Conservation (phyloP, 2,329 filamentous ascomycete genomes). For the Fusarium anthophilum region DNA sequence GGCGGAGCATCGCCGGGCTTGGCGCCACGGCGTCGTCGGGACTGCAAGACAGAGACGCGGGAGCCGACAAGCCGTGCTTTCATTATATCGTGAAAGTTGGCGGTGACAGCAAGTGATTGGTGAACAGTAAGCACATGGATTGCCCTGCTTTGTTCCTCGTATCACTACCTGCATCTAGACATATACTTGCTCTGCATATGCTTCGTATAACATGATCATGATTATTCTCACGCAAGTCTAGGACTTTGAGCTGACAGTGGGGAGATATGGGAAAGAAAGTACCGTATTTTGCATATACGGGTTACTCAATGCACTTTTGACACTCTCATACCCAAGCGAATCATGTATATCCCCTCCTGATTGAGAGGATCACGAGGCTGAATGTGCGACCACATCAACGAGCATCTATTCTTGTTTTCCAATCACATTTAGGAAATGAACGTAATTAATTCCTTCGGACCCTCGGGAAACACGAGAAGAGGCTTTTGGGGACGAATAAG, state of each 20-base stretch:
- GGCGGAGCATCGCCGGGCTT: constrained; percentile 26
- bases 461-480: constrained; percentile 19
- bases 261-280: not conserved
- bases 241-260: constrained; percentile 11
- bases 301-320: not conserved
- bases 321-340: not conserved
- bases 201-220: not conserved
- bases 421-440: not conserved
- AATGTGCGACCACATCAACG: not conserved
- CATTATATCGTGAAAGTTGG: not conserved
- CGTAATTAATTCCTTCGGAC: not conserved
- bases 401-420: not conserved
- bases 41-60: not conserved
- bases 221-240: not conserved
- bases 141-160: constrained; percentile 8
- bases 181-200: not conserved
- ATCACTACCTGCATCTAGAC: not conserved
- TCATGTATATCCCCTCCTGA: not conserved
- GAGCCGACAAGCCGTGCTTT: not conserved
- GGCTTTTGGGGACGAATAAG: constrained; percentile 25
- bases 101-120: not conserved
- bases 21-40: constrained; percentile 28
- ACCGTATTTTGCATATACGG: not conserved
- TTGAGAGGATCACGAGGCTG: not conserved
- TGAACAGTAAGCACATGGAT: constrained; percentile 10